Evolutionary conservation across 1,284 basidiomycete genomes (phyloP).

Genomic region (Sanghuangporus weigelae): DNA sequence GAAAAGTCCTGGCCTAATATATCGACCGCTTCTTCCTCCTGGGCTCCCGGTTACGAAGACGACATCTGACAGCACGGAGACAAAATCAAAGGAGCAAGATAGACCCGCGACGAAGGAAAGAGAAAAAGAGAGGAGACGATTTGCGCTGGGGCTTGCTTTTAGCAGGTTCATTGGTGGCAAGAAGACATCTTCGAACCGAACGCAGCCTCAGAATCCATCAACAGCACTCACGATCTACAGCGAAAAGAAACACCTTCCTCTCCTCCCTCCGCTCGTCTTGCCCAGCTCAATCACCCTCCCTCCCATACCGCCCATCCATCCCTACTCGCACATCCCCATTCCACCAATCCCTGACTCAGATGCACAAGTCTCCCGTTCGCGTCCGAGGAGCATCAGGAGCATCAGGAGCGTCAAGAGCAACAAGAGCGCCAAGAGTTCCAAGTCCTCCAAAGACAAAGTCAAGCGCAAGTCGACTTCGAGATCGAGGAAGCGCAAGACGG

Average conservation of each 20-base stretch:
- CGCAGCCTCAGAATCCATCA: neutral
- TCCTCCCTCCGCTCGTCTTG: neutral
- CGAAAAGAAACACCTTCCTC: neutral
- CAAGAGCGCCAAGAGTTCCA: neutral
- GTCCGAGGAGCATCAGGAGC: neutral
- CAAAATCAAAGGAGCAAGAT: neutral
- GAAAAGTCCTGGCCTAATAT: neutral
- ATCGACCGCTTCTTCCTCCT: neutral
- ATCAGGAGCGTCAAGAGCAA: neutral
- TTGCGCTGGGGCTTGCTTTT: neutral
- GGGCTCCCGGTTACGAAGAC: neutral
- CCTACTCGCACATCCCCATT: neutral
- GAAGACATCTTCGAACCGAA: neutral
- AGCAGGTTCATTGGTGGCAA: neutral
- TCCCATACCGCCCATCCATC: neutral
- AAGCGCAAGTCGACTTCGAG: neutral
- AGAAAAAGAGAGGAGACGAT: neutral
- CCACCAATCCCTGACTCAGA: neutral
- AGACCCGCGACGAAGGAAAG: neutral
- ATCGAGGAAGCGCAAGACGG: constrained; percentile 10
- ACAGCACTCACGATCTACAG: neutral
- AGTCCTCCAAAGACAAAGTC: neutral
- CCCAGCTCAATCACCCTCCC: neutral
- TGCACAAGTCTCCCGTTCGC: neutral
- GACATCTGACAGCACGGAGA: neutral